Evolutionary conservation across 2,329 filamentous ascomycete genomes (phyloP).

Genomic region (Ophiostoma populinum): DNA sequence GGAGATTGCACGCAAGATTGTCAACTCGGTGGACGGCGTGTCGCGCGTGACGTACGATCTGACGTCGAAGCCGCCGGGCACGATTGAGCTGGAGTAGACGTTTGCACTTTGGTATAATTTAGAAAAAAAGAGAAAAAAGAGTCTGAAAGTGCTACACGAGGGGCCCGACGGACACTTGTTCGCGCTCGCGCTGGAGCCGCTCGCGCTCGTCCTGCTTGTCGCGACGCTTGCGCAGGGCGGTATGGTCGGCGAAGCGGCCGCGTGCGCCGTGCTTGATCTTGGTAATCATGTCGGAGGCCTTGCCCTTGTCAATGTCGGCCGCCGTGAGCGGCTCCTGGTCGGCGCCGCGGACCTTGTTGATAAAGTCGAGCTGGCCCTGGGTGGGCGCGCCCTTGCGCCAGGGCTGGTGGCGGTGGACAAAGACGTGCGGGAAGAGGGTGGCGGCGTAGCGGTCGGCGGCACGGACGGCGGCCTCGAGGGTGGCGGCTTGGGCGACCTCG

Average conservation of each 20-base stretch:
- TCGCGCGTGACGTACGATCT: constrained; percentile 53
- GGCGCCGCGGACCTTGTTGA: constrained; percentile 46
- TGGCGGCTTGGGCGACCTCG: constrained; percentile 44
- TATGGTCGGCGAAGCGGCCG: constrained; percentile 38
- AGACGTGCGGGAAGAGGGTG: constrained; percentile 44
- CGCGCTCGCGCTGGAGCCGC: constrained; percentile 24
- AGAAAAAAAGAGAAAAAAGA: not conserved
- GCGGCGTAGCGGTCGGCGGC: constrained; percentile 69
- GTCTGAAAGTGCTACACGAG: constrained; percentile 14
- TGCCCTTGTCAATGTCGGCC: constrained; percentile 55
- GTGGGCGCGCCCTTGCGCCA: constrained; percentile 58
- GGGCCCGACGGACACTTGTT: constrained; percentile 39
- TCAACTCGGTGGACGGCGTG: constrained; percentile 60
- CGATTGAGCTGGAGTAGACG: constrained; percentile 41
- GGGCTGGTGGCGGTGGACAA: constrained; percentile 45
- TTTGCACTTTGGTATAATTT: too few species aligned
- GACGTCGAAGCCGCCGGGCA: constrained; percentile 42
- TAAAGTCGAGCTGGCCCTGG: constrained; percentile 45
- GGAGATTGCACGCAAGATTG: constrained; percentile 47
- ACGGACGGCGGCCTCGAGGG: constrained; percentile 60
- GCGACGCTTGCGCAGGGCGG: constrained; percentile 28
- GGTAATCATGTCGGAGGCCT: constrained; percentile 79
- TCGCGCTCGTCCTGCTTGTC: constrained; percentile 19
- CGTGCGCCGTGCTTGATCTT: constrained; percentile 72
- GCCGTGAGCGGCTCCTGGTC: constrained; percentile 32